Evolutionary conservation across 1,284 basidiomycete species (phyloP).

Genomic region (Malassezia pachydermatis): DNA sequence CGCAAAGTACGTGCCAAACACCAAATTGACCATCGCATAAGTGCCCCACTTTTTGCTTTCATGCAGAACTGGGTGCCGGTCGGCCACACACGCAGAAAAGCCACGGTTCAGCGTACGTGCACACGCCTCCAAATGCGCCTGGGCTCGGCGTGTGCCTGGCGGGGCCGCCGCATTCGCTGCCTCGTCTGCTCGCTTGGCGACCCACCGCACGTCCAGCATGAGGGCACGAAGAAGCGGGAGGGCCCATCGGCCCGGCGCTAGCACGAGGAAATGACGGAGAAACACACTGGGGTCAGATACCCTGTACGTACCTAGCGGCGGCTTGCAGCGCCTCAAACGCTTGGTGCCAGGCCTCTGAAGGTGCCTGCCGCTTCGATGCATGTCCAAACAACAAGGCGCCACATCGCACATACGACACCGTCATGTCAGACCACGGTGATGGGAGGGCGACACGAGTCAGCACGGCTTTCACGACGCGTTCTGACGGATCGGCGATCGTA

Average conservation of each 20-base stretch:
- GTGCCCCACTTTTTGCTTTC: constrained; percentile 76
- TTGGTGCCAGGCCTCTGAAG: constrained; percentile 16
- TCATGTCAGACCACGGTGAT: constrained; percentile 37
- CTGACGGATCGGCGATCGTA: constrained; percentile 9
- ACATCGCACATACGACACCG: constrained; percentile 22
- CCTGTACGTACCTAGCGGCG: constrained; percentile 14
- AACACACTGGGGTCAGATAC: constrained; percentile 17
- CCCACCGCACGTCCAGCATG: constrained; percentile 30
- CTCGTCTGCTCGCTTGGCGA: constrained; percentile 30
- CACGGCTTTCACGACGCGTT: constrained; percentile 9
- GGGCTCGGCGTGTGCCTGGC: constrained; percentile 21
- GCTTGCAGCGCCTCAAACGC: constrained; percentile 32
- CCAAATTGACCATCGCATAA: constrained; percentile 82
- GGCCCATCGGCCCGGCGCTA: constrained; percentile 36
- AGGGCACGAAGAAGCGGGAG: constrained; percentile 30
- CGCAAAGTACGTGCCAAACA: constrained; percentile 91
- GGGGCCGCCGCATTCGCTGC: constrained; percentile 14
- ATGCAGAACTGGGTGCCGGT: constrained; percentile 60
- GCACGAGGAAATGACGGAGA: constrained; percentile 27
- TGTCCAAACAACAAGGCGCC: constrained; percentile 17
- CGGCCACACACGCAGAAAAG: constrained; percentile 78
- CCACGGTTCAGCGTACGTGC: constrained; percentile 81
- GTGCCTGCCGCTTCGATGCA: not conserved
- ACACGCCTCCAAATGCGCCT: constrained; percentile 71
- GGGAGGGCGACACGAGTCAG: constrained; percentile 23